Evolutionary conservation across 129 eudicot species (phyloP).

Genomic region (Ambrosia trifida): DNA sequence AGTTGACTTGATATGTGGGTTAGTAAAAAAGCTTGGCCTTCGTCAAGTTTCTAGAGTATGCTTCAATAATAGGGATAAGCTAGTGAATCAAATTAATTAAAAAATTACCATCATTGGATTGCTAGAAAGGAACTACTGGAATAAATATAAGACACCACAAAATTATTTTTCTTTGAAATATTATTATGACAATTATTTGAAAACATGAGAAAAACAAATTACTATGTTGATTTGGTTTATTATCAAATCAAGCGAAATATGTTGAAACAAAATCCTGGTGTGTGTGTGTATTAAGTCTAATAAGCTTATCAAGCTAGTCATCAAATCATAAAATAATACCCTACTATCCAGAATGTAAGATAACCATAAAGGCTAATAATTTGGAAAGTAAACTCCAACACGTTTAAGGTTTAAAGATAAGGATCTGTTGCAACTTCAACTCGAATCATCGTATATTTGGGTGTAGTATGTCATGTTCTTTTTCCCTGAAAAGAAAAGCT

Average conservation of each 20-base stretch:
- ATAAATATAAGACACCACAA: conserved; percentile 6
- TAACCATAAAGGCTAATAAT: background rate
- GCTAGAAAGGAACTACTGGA: background rate
- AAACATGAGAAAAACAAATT: background rate
- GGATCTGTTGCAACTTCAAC: background rate
- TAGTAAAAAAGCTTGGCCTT: background rate
- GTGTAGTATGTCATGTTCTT: background rate
- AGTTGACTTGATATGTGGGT: background rate
- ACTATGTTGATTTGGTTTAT: background rate
- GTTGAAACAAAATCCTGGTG: background rate
- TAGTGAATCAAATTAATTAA: conserved; percentile 9
- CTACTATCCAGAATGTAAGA: background rate
- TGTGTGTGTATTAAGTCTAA: background rate
- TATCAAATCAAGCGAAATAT: background rate
- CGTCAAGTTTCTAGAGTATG: background rate
- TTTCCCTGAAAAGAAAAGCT: conserved; percentile 26
- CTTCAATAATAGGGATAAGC: background rate
- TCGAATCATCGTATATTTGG: conserved; percentile 2
- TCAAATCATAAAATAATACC: background rate
- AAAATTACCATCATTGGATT: conserved; percentile 8
- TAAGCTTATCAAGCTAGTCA: background rate
- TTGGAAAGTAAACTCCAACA: background rate
- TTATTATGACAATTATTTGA: background rate
- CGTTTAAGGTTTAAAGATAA: background rate
- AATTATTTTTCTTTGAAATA: too few relatives aligned